A percentile compares a stretch with the other conserved stretches of the same genome.
phyloP scores from a whole-genome alignment of 441 rosid genomes.

The Erodium moschatum region DNA sequence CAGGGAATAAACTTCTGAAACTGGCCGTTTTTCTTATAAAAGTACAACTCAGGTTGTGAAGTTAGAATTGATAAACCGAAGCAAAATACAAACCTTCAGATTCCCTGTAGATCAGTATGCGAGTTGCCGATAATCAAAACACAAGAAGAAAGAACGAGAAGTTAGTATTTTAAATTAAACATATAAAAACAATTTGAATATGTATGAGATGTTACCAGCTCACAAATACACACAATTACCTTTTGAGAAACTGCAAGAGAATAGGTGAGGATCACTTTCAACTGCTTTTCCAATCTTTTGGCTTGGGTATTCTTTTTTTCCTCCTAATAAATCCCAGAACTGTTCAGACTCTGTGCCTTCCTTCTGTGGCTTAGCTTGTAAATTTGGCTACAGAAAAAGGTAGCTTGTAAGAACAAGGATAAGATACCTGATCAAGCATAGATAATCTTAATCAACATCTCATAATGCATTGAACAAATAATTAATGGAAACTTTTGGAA shows the following conservation, averaged over 20 bases:
- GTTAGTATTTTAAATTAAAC: conserved; percentile 6
- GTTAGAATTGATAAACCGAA: conserved; percentile 11
- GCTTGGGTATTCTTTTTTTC: conserved; percentile 71
- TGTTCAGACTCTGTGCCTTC: conserved; percentile 89
- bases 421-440: neutral
- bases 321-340: conserved; percentile 87
- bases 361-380: conserved; percentile 67
- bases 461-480: neutral
- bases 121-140: conserved; percentile 23
- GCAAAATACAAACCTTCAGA: conserved; percentile 48
- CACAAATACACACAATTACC: conserved; percentile 32
- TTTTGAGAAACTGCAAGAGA: conserved; percentile 61
- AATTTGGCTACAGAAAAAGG: conserved; percentile 59
- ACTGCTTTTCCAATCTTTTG: conserved; percentile 61
- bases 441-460: neutral
- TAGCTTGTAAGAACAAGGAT: conserved; percentile 12
- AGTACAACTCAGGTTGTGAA: conserved; percentile 5
- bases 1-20: neutral
- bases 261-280: conserved; percentile 89
- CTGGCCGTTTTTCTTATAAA: neutral
- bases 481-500: neutral
- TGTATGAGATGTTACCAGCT: conserved; percentile 12
- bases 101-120: conserved; percentile 43
- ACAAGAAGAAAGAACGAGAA: conserved; percentile 21
- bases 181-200: conserved; percentile 11